phyloP scores from a whole-genome alignment of 2,329 filamentous ascomycete species.

The Westerdykella aurantiaca region DNA sequence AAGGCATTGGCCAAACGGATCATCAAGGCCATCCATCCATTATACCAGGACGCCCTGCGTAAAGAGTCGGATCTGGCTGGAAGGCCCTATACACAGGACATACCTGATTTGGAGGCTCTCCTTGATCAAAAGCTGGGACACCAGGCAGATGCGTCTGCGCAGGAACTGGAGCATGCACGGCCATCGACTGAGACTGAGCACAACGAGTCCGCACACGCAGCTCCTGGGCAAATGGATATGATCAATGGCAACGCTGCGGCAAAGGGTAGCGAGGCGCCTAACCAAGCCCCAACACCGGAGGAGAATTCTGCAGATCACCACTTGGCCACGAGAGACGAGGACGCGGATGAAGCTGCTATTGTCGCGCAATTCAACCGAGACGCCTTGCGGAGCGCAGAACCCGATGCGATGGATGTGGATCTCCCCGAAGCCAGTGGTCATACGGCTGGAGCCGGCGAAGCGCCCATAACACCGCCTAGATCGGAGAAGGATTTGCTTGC shows the following conservation, averaged over 20 bases:
- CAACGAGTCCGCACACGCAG: conserved; percentile 3
- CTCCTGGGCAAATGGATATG: conserved; percentile 9
- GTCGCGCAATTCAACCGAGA: conserved; percentile 31
- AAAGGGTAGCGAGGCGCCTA: conserved; percentile 18
- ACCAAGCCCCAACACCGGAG: conserved; percentile 33
- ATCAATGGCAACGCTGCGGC: background rate
- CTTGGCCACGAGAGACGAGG: conserved; percentile 25
- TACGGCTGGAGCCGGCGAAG: conserved; percentile 29
- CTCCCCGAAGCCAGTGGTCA: conserved; percentile 18
- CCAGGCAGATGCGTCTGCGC: conserved; percentile 37
- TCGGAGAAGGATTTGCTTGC: conserved; percentile 49
- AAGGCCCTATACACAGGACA: conserved; percentile 62
- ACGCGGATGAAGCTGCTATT: conserved; percentile 33
- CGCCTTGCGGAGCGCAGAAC: conserved; percentile 12
- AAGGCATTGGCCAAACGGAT: conserved; percentile 86
- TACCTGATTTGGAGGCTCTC: conserved; percentile 68
- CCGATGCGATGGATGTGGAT: conserved; percentile 20
- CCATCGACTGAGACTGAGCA: conserved; percentile 17
- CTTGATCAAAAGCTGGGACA: conserved; percentile 60
- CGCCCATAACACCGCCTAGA: conserved; percentile 61
- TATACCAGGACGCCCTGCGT: conserved; percentile 67
- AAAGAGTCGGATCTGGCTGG: conserved; percentile 77
- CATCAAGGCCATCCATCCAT: conserved; percentile 72
- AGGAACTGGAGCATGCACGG: conserved; percentile 18
- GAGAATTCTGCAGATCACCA: conserved; percentile 27